These are phyloP conservation scores for Chalara sp. DNA, from an alignment of 2,329 filamentous ascomycete species.

Conservation along the genomic window DNA sequence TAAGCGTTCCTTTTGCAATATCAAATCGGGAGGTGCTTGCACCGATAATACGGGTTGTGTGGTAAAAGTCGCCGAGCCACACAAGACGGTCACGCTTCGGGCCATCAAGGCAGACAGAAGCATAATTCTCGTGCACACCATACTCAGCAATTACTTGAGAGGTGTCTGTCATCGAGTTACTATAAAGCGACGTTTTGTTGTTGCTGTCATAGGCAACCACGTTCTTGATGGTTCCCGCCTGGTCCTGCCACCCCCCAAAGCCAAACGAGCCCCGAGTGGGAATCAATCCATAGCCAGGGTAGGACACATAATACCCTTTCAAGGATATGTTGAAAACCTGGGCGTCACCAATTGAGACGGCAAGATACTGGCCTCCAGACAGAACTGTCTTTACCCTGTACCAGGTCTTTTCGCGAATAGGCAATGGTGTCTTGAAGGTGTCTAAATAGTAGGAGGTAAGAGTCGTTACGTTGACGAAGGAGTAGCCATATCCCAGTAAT, in stretches of 20 bases:
- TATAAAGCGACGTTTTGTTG: conserved; percentile 28
- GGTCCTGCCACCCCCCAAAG: conserved; percentile 35
- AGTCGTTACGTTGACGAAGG: conserved; percentile 31
- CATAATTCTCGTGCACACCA: conserved; percentile 26
- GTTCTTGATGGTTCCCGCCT: conserved; percentile 30
- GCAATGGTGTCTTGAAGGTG: conserved; percentile 21
- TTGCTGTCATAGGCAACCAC: conserved; percentile 21
- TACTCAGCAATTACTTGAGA: conserved; percentile 30
- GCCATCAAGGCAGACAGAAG: conserved; percentile 34
- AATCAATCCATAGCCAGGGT: conserved; percentile 4
- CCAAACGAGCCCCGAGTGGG: conserved; percentile 30
- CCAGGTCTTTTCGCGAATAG: conserved; percentile 30
- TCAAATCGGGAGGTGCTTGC: conserved; percentile 31
- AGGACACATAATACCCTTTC: conserved; percentile 1
- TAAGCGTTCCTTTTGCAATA: conserved; percentile 28
- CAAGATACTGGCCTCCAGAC: conserved; percentile 23
- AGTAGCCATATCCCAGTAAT: conserved; percentile 28
- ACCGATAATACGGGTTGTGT: conserved; percentile 31
- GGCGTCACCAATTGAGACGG: conserved; percentile 24
- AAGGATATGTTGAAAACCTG: conserved; percentile 11
- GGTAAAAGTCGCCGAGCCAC: conserved; percentile 37
- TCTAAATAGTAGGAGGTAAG: conserved; percentile 22
- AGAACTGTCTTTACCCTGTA: conserved; percentile 26
- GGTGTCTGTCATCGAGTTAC: conserved; percentile 21
- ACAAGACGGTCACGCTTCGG: conserved; percentile 35